These are phyloP conservation scores for Penicillium sp. DNA, from an alignment of 2,329 filamentous ascomycete genomes.

Conservation along the genomic window DNA sequence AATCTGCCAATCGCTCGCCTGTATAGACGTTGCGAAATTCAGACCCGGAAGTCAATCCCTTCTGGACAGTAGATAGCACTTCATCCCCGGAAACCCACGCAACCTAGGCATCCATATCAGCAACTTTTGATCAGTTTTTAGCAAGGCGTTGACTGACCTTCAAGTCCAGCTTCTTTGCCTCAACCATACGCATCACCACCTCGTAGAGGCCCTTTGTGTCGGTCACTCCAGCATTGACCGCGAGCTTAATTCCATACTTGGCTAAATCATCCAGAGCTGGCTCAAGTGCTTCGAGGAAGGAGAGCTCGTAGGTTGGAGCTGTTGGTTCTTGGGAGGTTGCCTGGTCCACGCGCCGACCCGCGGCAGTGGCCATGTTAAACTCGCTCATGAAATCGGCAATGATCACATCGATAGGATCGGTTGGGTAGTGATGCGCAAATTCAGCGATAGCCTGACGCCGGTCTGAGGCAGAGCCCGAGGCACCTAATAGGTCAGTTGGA, in stretches of 20 bases:
- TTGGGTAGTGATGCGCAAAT: slow-evolving; percentile 39
- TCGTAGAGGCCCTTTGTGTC: slow-evolving; percentile 45
- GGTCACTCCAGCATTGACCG: slow-evolving; percentile 47
- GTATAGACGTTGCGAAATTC: slow-evolving; percentile 45
- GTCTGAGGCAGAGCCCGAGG: slow-evolving; percentile 49
- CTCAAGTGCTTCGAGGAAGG: slow-evolving; percentile 52
- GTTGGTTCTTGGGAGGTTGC: slow-evolving; percentile 11
- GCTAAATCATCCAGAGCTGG: slow-evolving; percentile 44
- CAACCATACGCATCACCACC: slow-evolving; percentile 39
- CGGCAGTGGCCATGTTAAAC: slow-evolving; percentile 53
- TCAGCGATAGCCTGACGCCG: slow-evolving; percentile 47
- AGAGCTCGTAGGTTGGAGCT: slow-evolving; percentile 51
- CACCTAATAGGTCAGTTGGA: slow-evolving; percentile 28
- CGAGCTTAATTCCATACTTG: slow-evolving; percentile 45
- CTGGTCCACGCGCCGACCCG: slow-evolving; percentile 42
- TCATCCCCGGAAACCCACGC: slow-evolving; percentile 53
- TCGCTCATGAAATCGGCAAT: slow-evolving; percentile 52
- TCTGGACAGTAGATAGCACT: slow-evolving; percentile 38
- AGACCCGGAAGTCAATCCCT: slow-evolving; percentile 31
- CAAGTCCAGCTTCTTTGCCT: slow-evolving; percentile 42
- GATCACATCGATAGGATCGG: slow-evolving; percentile 50
- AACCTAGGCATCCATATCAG: slow-evolving; percentile 25
- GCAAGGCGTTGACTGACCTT: slow-evolving; percentile 26
- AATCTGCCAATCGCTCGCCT: slow-evolving; percentile 32
- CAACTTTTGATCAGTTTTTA: not conserved